These are phyloP conservation scores for Candida silvatica DNA, from an alignment of 805 yeast species.

Conservation along the genomic window DNA sequence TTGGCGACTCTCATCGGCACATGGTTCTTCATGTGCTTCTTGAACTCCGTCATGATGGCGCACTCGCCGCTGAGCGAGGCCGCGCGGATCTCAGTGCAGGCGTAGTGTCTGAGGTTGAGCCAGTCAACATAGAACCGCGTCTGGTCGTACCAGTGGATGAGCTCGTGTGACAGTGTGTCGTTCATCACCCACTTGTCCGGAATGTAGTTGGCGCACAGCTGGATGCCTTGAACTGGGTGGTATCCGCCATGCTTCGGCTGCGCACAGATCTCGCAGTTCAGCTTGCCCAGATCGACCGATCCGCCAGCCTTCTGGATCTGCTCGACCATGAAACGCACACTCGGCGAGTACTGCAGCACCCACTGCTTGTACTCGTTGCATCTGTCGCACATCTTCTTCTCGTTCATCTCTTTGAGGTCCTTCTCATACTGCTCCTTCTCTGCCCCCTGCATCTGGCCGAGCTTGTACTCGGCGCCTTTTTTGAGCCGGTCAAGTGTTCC, in stretches of 20 bases:
- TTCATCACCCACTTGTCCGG: slow-evolving; percentile 71
- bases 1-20: slow-evolving; percentile 30
- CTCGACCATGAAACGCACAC: slow-evolving; percentile 78
- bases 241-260: slow-evolving; percentile 87
- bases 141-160: slow-evolving; percentile 90
- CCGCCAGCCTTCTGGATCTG: slow-evolving; percentile 59
- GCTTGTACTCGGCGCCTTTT: neutral
- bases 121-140: slow-evolving; percentile 83
- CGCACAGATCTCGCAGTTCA: slow-evolving; percentile 77
- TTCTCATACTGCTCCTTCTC: slow-evolving; percentile 1
- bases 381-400: slow-evolving; percentile 40
- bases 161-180: slow-evolving; percentile 87
- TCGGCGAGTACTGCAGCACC: slow-evolving; percentile 74
- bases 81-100: slow-evolving; percentile 95
- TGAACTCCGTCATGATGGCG: slow-evolving; percentile 77
- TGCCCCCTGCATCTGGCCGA: neutral
- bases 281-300: slow-evolving; percentile 42
- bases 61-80: slow-evolving; percentile 93
- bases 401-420: neutral
- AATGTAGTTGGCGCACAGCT: slow-evolving; percentile 79
- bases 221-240: slow-evolving; percentile 81
- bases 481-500: too few species aligned
- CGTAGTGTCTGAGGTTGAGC: slow-evolving; percentile 81
- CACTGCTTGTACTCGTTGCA: slow-evolving; percentile 77
- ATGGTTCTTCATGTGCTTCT: slow-evolving; percentile 24